Evolutionary conservation across 2,329 filamentous ascomycete genomes (phyloP).

Genomic region (Aspergillus ochraceoroseus): DNA sequence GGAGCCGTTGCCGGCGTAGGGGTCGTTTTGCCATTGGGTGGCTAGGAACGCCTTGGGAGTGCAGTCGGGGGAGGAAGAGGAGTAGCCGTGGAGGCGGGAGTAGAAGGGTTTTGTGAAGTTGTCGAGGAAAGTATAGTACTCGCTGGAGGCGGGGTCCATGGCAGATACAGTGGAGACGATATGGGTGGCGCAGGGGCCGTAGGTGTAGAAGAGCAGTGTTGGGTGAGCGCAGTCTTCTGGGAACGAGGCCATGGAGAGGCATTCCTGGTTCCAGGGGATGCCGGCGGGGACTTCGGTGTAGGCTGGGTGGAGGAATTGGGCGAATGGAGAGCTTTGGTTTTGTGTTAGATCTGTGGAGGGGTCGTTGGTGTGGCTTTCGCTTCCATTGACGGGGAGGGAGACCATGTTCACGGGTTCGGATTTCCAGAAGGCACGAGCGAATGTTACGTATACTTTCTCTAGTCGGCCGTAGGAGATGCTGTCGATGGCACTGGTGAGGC

Average conservation of each 20-base stretch:
- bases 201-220: constrained; percentile 71
- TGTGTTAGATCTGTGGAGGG: background rate
- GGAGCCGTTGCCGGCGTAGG: constrained; percentile 72
- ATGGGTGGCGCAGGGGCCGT: constrained; percentile 42
- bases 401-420: constrained; percentile 14
- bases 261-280: constrained; percentile 66
- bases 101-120: constrained; percentile 73
- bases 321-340: constrained; percentile 49
- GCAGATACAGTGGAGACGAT: constrained; percentile 35
- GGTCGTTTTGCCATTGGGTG: constrained; percentile 73
- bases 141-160: constrained; percentile 38
- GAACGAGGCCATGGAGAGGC: constrained; percentile 69
- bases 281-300: constrained; percentile 63
- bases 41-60: constrained; percentile 60
- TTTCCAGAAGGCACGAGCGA: constrained; percentile 72
- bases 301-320: constrained; percentile 66
- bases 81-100: constrained; percentile 66
- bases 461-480: constrained; percentile 46
- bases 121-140: constrained; percentile 54
- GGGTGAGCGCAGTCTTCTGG: constrained; percentile 59
- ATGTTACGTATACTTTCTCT: constrained; percentile 58
- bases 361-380: background rate
- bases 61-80: constrained; percentile 51
- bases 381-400: constrained; percentile 3
- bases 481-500: constrained; percentile 45